Conservation (phyloP, 345 rosid genomes). For the Hibiscus syriacus region DNA sequence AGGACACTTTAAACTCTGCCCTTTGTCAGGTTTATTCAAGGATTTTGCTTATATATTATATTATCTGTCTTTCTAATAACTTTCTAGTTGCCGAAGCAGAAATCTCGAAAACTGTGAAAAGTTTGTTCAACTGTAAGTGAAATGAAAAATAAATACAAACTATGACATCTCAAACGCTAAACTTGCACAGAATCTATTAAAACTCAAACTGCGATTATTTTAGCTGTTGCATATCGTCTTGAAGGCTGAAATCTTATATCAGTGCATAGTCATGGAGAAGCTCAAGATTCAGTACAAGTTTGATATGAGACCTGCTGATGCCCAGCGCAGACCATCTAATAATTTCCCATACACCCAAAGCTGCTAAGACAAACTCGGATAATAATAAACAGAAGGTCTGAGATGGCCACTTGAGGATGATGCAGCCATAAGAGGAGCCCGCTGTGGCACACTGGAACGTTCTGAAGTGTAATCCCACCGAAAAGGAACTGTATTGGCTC, state of each 20-base stretch:
- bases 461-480: slow-evolving; percentile 36
- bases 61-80: slow-evolving; percentile 15
- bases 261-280: neutral
- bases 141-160: slow-evolving; percentile 20
- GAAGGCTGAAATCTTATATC: neutral
- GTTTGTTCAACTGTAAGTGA: slow-evolving; percentile 12
- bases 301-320: too few species aligned
- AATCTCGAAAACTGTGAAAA: slow-evolving; percentile 23
- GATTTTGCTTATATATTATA: slow-evolving; percentile 24
- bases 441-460: slow-evolving; percentile 28
- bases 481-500: slow-evolving; percentile 27
- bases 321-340: too few species aligned
- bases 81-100: slow-evolving; percentile 14
- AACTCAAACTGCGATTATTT: slow-evolving; percentile 13
- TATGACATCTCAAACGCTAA: slow-evolving; percentile 13
- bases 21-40: slow-evolving; percentile 21
- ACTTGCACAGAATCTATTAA: slow-evolving; percentile 12
- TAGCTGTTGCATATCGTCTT: neutral
- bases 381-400: slow-evolving; percentile 30
- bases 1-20: neutral
- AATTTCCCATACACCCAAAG: neutral
- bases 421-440: slow-evolving; percentile 24
- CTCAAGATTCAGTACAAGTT: slow-evolving; percentile 9
- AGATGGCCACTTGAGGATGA: slow-evolving; percentile 24
- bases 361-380: slow-evolving; percentile 35